A percentile compares a stretch with the other conserved stretches of the same genome.
Conservation (phyloP, 2,329 filamentous ascomycete genomes). For the Fusarium gaditjirri region DNA sequence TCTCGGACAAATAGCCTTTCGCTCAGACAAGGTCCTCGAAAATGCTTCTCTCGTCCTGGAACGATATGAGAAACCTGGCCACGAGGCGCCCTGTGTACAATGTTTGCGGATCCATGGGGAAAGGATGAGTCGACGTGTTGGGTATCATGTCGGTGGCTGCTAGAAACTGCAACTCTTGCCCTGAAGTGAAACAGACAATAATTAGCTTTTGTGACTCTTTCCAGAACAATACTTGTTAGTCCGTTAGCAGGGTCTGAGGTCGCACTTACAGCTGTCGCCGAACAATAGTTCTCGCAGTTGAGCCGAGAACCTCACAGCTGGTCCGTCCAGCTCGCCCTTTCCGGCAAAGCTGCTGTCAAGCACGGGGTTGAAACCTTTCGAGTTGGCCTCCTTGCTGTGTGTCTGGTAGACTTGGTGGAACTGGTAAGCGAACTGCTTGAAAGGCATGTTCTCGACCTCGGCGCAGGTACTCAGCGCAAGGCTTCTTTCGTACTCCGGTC, state of each 20-base stretch:
- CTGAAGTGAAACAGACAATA: slow-evolving; percentile 36
- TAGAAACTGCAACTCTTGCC: slow-evolving; percentile 55
- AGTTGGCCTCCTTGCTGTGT: slow-evolving; percentile 59
- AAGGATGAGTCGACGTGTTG: slow-evolving; percentile 57
- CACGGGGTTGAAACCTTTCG: slow-evolving; percentile 67
- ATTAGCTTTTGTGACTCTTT: slow-evolving; percentile 24
- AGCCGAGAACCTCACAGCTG: slow-evolving; percentile 58
- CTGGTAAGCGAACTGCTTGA: slow-evolving; percentile 69
- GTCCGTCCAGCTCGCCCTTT: slow-evolving; percentile 58
- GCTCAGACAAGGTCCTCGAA: slow-evolving; percentile 50
- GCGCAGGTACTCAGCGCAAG: slow-evolving; percentile 59
- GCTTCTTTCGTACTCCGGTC: slow-evolving; percentile 53
- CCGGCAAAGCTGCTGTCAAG: slow-evolving; percentile 56
- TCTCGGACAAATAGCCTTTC: slow-evolving; percentile 30
- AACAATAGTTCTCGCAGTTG: slow-evolving; percentile 58
- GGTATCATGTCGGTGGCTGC: slow-evolving; percentile 59
- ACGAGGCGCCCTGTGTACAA: slow-evolving; percentile 65
- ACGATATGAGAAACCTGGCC: slow-evolving; percentile 65
- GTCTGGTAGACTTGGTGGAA: slow-evolving; percentile 71
- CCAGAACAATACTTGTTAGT: slow-evolving; percentile 17
- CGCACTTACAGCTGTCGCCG: slow-evolving; percentile 57
- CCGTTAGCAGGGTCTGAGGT: slow-evolving; percentile 1
- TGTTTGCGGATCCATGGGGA: slow-evolving; percentile 58
- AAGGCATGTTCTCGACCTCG: slow-evolving; percentile 68
- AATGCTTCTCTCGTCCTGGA: slow-evolving; percentile 60